Conservation (phyloP, 805 yeast species). For the Ogataea pini region DNA sequence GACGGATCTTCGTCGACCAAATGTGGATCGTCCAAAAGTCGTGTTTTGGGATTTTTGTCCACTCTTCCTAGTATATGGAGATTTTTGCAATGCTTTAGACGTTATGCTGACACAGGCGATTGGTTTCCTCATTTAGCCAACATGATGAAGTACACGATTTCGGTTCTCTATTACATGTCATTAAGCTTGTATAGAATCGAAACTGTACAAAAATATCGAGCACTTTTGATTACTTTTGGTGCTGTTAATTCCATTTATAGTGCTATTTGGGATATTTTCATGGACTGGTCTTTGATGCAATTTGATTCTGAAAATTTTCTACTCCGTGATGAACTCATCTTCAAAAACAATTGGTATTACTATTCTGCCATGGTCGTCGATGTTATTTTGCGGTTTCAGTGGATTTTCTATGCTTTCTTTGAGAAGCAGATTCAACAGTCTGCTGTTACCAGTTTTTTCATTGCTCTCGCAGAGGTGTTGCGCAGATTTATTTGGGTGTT, state of each 20-base stretch:
- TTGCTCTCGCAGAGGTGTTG: conserved; percentile 78
- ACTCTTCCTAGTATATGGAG: conserved; percentile 90
- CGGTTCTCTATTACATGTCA: conserved; percentile 67
- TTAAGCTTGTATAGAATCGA: conserved; percentile 79
- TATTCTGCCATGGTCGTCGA: conserved; percentile 75
- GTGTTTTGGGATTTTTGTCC: conserved; percentile 77
- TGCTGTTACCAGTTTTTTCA: conserved; percentile 78
- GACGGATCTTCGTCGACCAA: conserved; percentile 39
- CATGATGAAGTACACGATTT: conserved; percentile 70
- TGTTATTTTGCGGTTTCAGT: conserved; percentile 77
- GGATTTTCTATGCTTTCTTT: conserved; percentile 88
- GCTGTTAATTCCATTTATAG: conserved; percentile 68
- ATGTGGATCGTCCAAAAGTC: conserved; percentile 81
- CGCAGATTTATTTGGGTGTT: conserved; percentile 89
- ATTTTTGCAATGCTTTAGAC: conserved; percentile 84
- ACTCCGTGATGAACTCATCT: conserved; percentile 72
- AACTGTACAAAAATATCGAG: conserved; percentile 42
- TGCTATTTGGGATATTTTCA: conserved; percentile 82
- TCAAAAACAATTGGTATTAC: conserved; percentile 58
- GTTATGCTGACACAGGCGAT: conserved; percentile 90
- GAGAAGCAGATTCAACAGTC: conserved; percentile 79
- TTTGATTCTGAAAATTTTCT: conserved; percentile 54
- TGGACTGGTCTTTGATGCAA: conserved; percentile 95
- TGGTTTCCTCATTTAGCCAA: conserved; percentile 96
- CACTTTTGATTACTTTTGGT: conserved; percentile 73